phyloP scores from a whole-genome alignment of 495 filamentous ascomycete species.

The Penicillium robsamsonii region DNA sequence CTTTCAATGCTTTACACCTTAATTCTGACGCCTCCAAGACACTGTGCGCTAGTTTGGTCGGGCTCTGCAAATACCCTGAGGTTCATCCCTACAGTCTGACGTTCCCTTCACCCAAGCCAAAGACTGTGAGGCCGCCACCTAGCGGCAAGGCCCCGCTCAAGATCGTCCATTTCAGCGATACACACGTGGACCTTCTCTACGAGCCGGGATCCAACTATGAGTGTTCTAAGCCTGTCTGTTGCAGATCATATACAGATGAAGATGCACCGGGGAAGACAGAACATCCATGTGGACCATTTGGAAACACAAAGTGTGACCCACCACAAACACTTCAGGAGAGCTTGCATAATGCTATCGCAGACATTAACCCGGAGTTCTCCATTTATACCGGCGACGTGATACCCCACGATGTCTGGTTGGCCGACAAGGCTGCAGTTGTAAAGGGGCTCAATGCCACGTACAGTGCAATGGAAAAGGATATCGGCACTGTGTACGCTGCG shows the following conservation, averaged over 20 bases:
- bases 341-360: slow-evolving; percentile 49
- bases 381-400: slow-evolving; percentile 35
- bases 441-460: slow-evolving; percentile 46
- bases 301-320: slow-evolving; percentile 51
- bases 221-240: slow-evolving; percentile 57
- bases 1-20: slow-evolving; percentile 43
- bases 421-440: slow-evolving; percentile 37
- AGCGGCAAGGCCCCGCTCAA: slow-evolving; percentile 47
- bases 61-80: slow-evolving; percentile 48
- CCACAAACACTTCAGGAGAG: slow-evolving; percentile 51
- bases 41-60: slow-evolving; percentile 48
- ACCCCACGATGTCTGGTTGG: slow-evolving; percentile 32
- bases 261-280: slow-evolving; percentile 43
- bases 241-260: slow-evolving; percentile 42
- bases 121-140: slow-evolving; percentile 35
- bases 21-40: slow-evolving; percentile 48
- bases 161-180: slow-evolving; percentile 56
- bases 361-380: slow-evolving; percentile 27
- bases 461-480: slow-evolving; percentile 23
- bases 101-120: slow-evolving; percentile 45
- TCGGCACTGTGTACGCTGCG: slow-evolving; percentile 47
- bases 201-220: slow-evolving; percentile 48
- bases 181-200: slow-evolving; percentile 54
- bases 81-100: slow-evolving; percentile 41
- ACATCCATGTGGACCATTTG: slow-evolving; percentile 47